Evolutionary conservation across 768 basidiomycete species (phyloP), one percentile per base, ranked within the genome.

Genomic region (Tulasnella sp.): DNA sequence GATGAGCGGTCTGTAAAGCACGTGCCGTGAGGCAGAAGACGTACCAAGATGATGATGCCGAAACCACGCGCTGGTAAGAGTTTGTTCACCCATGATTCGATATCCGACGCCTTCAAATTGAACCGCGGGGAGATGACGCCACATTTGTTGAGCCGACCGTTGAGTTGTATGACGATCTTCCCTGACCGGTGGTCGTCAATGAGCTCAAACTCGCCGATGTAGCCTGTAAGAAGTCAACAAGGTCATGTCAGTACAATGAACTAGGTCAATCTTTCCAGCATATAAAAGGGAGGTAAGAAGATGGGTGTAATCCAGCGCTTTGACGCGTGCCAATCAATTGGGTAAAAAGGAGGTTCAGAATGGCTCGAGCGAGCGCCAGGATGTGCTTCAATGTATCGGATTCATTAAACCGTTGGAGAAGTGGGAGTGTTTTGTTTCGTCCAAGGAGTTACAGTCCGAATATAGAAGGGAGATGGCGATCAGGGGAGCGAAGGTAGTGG

Each of bases 71-170:
- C 85, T 61, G 96, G 96, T 63, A 98, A 82, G 61, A 99, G 76
- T 77, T 91, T 79, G 80, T 93, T 93, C 78, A 98, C 91, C 95
- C 95, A 97, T 64, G 80, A 77, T 75, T 95, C 90, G 68, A 97
- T 96, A 71, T 94, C 86, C 68, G 74, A 84, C 63, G 88, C 85
- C 71, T 93, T 88, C 67, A 98, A 83, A 76, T 98, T 97, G 82
- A 90, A 98, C 56, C 96, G 88, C 45, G 95, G 94, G n/a, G 94
- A 97, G 75, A 97, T 97, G 71, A 99, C 95, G 67, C 95, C 96
- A n/a, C 86, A 87, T 78, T 99, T 99, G 82, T 99, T 99, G 68
- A 99, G 82, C 63, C 92, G 88, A 48, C 96, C 96, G 70, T 96
- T 99, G 60, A 99, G 84, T 76, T 99, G 94, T 68, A 98, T 82